Percentiles rank a stretch among this genome's conserved stretches.
Conservation (phyloP, 441 rosid species). For the Cnidoscolus chayamansa region DNA sequence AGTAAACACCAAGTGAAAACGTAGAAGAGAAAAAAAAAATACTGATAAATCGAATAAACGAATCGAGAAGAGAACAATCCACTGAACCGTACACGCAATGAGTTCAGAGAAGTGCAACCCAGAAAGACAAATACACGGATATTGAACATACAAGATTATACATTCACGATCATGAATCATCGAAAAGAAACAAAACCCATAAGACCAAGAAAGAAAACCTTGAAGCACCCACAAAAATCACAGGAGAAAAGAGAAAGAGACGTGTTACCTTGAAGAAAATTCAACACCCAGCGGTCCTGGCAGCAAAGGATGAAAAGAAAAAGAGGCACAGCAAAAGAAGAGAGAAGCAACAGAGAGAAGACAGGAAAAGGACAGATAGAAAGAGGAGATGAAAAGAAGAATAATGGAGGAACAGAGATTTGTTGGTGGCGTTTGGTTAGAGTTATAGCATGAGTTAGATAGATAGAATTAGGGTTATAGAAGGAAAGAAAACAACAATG, state of each 20-base stretch:
- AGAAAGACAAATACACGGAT: neutral
- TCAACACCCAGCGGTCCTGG: neutral
- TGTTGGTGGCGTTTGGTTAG: constrained; percentile 11
- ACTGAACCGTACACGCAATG: neutral
- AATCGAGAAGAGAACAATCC: neutral
- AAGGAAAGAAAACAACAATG: constrained; percentile 24
- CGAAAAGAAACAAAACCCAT: constrained; percentile 16
- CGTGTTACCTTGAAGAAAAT: constrained; percentile 24
- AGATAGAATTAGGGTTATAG: constrained; percentile 46
- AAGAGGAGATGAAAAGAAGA: neutral
- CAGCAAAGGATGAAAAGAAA: neutral
- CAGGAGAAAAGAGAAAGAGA: neutral
- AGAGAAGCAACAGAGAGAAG: constrained; percentile 11
- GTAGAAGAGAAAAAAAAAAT: constrained; percentile 6
- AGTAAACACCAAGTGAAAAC: constrained; percentile 14
- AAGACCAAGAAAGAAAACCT: constrained; percentile 6
- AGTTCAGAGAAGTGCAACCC: constrained; percentile 3
- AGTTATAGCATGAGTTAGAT: neutral
- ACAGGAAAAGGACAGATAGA: neutral
- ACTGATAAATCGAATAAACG: constrained; percentile 11
- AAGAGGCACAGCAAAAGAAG: neutral
- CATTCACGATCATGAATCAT: constrained; percentile 9
- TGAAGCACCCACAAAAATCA: constrained; percentile 6
- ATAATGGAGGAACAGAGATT: neutral
- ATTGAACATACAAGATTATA: constrained; percentile 12